Conservation (phyloP, 495 filamentous ascomycete species). For the Neurospora tetrasperma region DNA sequence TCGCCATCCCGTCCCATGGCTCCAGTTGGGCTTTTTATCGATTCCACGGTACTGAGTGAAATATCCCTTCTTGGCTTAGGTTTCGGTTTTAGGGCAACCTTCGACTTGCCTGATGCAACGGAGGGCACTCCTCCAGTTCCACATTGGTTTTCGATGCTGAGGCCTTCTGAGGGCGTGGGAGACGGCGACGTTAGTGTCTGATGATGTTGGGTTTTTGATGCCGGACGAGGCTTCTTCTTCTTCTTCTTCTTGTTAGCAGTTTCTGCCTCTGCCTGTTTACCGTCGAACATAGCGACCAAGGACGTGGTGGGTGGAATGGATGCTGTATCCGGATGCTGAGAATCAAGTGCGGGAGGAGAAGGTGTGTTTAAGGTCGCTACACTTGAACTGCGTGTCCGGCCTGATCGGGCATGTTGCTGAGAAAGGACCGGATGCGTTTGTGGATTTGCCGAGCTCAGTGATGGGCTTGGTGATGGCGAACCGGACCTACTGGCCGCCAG, state of each 20-base stretch:
- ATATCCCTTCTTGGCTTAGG: constrained; percentile 10
- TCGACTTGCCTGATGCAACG: not conserved
- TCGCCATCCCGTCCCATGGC: not conserved
- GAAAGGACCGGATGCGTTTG: constrained; percentile 11
- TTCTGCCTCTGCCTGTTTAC: constrained; percentile 18
- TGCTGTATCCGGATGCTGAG: constrained; percentile 37
- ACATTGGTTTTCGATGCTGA: not conserved
- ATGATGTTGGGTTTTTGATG: not conserved
- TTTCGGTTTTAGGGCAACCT: constrained; percentile 9
- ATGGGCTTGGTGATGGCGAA: constrained; percentile 16
- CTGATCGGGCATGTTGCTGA: constrained; percentile 9
- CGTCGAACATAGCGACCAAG: constrained; percentile 54
- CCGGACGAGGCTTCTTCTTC: constrained; percentile 5
- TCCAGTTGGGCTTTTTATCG: not conserved
- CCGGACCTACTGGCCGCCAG: constrained; percentile 44
- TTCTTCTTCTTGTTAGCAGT: constrained; percentile 31
- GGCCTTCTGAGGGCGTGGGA: constrained; percentile 2
- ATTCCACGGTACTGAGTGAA: not conserved
- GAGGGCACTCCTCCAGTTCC: constrained; percentile 1
- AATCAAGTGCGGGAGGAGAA: constrained; percentile 13
- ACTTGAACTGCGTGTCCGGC: constrained; percentile 16
- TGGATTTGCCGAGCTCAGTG: constrained; percentile 11
- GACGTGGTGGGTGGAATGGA: constrained; percentile 47
- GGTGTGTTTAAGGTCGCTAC: constrained; percentile 8
- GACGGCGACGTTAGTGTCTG: constrained; percentile 1